These are phyloP conservation scores for Leptographium flavum DNA, from an alignment of 2,329 filamentous ascomycete genomes.

Conservation along the genomic window DNA sequence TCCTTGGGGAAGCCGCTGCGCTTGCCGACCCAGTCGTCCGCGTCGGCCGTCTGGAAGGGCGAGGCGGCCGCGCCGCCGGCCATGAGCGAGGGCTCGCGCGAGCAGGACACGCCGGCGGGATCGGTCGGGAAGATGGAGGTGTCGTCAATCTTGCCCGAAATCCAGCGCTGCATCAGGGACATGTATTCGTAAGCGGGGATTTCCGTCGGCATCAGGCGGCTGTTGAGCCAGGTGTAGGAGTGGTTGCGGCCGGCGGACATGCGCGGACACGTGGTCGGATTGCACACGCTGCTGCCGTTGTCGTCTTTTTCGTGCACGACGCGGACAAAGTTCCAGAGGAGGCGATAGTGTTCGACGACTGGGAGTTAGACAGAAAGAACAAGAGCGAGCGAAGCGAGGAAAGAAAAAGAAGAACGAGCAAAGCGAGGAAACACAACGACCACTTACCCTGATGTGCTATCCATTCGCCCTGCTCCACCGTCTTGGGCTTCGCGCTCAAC, in stretches of 20 bases:
- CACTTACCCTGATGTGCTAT: constrained; percentile 75
- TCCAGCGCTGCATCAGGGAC: constrained; percentile 92
- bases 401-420: no score
- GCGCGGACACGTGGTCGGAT: constrained; percentile 66
- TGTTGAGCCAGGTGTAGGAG: constrained; percentile 93
- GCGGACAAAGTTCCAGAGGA: constrained; percentile 78
- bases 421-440: neutral
- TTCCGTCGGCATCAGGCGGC: constrained; percentile 74
- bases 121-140: constrained; percentile 82
- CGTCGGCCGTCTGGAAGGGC: neutral
- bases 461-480: constrained; percentile 91
- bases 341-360: constrained; percentile 89
- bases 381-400: neutral
- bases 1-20: constrained; percentile 82
- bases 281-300: constrained; percentile 67
- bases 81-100: constrained; percentile 34
- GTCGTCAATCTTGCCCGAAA: constrained; percentile 89
- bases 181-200: constrained; percentile 90
- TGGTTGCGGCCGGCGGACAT: constrained; percentile 94
- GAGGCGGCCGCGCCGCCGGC: neutral
- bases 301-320: constrained; percentile 79
- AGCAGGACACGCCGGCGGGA: constrained; percentile 52
- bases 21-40: constrained; percentile 71
- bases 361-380: neutral
- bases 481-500: constrained; percentile 79